Evolutionary conservation across 2,329 filamentous ascomycete genomes (phyloP).

Genomic region (Blumeria graminis): DNA sequence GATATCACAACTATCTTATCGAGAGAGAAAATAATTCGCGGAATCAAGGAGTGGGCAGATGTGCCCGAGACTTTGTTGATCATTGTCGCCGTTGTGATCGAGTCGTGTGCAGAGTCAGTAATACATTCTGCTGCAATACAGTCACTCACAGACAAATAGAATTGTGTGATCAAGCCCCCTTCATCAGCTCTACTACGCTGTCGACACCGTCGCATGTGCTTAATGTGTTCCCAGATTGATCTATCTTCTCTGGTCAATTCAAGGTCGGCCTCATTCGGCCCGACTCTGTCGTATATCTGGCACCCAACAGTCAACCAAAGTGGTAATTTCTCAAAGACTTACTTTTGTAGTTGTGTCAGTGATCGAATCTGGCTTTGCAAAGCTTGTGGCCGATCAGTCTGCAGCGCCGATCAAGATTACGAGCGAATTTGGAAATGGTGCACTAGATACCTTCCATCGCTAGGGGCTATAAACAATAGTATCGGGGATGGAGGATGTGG

Average conservation of each 20-base stretch:
- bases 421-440: slow-evolving; percentile 69
- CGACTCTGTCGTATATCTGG: neutral
- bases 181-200: slow-evolving; percentile 39
- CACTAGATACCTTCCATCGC: slow-evolving; percentile 57
- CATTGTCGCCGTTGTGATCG: slow-evolving; percentile 57
- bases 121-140: slow-evolving; percentile 16
- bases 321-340: slow-evolving; percentile 15
- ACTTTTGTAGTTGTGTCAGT: slow-evolving; percentile 17
- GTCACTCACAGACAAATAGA: slow-evolving; percentile 34
- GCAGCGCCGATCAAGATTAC: slow-evolving; percentile 33
- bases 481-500: slow-evolving; percentile 75
- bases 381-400: slow-evolving; percentile 52
- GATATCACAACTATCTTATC: slow-evolving; percentile 34
- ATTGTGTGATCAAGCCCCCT: slow-evolving; percentile 71
- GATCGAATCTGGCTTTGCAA: slow-evolving; percentile 62
- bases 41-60: slow-evolving; percentile 46
- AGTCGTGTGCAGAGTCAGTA: slow-evolving; percentile 60
- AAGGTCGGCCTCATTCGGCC: slow-evolving; percentile 6
- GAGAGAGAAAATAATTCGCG: slow-evolving; percentile 25
- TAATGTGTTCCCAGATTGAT: slow-evolving; percentile 47
- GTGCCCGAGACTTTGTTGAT: slow-evolving; percentile 68
- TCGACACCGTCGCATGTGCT: slow-evolving; percentile 62
- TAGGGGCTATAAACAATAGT: slow-evolving; percentile 60
- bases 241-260: slow-evolving; percentile 25
- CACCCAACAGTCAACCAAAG: slow-evolving; percentile 23